phyloP scores from a whole-genome alignment of 768 basidiomycete genomes.

The Lactifluus volemus region DNA sequence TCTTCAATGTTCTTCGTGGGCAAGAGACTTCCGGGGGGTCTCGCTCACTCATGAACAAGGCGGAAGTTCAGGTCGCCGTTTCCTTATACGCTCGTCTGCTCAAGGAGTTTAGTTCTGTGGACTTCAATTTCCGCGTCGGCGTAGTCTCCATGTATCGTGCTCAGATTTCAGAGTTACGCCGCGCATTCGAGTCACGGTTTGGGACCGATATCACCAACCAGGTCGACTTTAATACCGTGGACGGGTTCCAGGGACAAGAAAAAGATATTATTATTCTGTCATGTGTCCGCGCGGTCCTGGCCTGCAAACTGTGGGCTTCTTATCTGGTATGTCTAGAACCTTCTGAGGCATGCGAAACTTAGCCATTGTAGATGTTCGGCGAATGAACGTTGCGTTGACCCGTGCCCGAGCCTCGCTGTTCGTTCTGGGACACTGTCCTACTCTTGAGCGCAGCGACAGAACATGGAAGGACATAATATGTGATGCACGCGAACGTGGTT shows the following conservation, averaged over 20 bases:
- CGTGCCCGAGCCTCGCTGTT: slow-evolving; percentile 92
- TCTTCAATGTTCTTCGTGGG: slow-evolving; percentile 72
- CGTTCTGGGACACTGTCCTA: slow-evolving; percentile 84
- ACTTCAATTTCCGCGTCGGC: slow-evolving; percentile 50
- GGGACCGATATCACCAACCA: slow-evolving; percentile 58
- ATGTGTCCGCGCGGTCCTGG: slow-evolving; percentile 87
- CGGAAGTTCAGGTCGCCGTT: slow-evolving; percentile 69
- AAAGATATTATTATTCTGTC: slow-evolving; percentile 98
- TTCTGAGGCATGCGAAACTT: background rate
- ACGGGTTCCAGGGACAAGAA: slow-evolving; percentile 99
- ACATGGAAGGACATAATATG: slow-evolving; percentile 71
- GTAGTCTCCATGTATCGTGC: slow-evolving; percentile 94
- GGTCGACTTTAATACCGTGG: slow-evolving; percentile 94
- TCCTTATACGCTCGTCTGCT: slow-evolving; percentile 66
- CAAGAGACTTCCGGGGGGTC: slow-evolving; percentile 50
- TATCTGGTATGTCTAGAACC: slow-evolving; percentile 46
- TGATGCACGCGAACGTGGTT: slow-evolving; percentile 60
- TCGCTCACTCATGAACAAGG: slow-evolving; percentile 67
- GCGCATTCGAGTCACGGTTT: slow-evolving; percentile 60
- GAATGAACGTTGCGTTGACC: slow-evolving; percentile 99
- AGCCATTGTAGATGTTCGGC: slow-evolving; percentile 49
- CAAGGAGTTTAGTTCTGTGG: slow-evolving; percentile 47
- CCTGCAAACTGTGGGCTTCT: slow-evolving; percentile 78
- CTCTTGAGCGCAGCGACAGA: slow-evolving; percentile 76
- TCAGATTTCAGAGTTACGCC: slow-evolving; percentile 68